Base-by-base conservation (phyloP, 192 early-diverging fungal genomes). In the Linnemannia hyalina region DNA sequence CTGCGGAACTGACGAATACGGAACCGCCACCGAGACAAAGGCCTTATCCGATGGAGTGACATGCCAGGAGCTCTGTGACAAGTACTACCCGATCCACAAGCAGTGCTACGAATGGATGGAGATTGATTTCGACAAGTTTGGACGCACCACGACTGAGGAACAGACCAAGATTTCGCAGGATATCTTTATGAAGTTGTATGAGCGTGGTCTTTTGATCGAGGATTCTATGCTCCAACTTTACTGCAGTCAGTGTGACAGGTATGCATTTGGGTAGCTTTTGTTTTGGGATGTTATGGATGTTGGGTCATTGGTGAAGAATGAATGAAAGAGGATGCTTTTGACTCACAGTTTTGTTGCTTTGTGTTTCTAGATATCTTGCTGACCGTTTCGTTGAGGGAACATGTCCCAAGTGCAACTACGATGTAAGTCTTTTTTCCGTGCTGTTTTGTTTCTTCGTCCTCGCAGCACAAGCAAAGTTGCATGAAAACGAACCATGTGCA, bases 1-100 rank as follows among this genome's bases (percentile, higher is more conserved):
- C 76, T 96, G 97, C 90, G 99, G 99, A 79, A 99, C 99, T 4
- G 99, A 99, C 89, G 99, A 99, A 90, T 99, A 99, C 89, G 99
- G 99, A 46, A 99, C 99, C 23, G 97, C 99, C 6, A 99, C 99
- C 16, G 99, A 99, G 90, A 99, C 98, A 13, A 99, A 99, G 89
- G 99, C 99, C 5, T 83, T 99, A 18, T 94, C 97, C 70, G 99
- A 99, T 82, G 95, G 95, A 6, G 89, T 97, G 18, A 90, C 96
- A 20, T 98, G 97, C 90, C 94, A 96, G 86, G 95, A 93, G 73
- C 94, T 99, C 38, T 99, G 99, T 89, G 97, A 98, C 92, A 99
- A 99, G 90, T 99, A 99, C 90, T 86, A 96, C 85, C 92, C 91
- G 22, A 83, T 97, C 68, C 98, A 99, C 90, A 91, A 90, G 74